Percentiles rank a stretch among this genome's conserved stretches.
Conservation (phyloP, 768 basidiomycete species). For the Porphyrellus cyaneotinctus region DNA sequence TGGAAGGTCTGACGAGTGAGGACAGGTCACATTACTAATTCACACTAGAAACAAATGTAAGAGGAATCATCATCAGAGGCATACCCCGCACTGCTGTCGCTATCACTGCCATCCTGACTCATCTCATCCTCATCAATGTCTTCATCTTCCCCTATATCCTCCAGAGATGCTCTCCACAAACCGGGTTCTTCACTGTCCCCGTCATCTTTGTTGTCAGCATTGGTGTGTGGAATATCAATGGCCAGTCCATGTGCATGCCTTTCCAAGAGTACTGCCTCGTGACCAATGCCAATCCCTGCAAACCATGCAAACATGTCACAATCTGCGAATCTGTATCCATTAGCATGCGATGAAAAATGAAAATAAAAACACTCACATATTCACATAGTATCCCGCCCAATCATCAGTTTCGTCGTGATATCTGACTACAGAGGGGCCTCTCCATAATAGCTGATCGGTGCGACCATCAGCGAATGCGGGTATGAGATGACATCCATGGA, state of each 20-base stretch:
- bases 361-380: neutral
- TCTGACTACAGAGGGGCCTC: neutral
- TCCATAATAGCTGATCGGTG: neutral
- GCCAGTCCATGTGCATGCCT: neutral
- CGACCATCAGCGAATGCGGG: neutral
- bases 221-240: neutral
- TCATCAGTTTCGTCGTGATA: neutral
- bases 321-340: neutral
- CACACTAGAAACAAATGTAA: neutral
- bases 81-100: no score
- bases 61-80: neutral
- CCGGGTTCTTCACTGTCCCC: neutral
- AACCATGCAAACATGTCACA: conserved; percentile 6
- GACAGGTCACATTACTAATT: no score
- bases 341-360: neutral
- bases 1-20: no score
- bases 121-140: neutral
- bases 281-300: conserved; percentile 3
- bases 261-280: neutral
- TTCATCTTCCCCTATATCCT: neutral
- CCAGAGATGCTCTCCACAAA: no score
- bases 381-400: neutral
- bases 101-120: neutral
- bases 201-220: neutral
- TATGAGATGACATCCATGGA: neutral